Base-by-base conservation (phyloP, 108 stramenopile genomes). In the Cyclostephanos invisitatus region DNA sequence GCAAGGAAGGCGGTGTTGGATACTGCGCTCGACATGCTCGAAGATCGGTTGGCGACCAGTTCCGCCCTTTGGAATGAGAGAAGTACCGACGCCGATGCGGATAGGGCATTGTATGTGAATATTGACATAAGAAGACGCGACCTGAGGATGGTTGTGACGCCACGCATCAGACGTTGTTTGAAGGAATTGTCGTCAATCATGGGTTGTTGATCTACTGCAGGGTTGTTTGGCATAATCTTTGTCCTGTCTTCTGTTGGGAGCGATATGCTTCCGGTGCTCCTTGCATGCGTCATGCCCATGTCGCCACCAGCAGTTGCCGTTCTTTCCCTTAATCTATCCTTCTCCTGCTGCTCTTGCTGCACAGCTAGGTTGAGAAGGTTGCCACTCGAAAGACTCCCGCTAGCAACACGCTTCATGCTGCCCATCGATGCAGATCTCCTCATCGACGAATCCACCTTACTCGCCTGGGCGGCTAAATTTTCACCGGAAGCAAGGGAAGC, bases 51-150 rank as follows among this genome's bases (percentile, higher is more conserved):
- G 36, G 85, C 90, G 29, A 96, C 91, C 29, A 96, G 76, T 62
- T 83, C 91, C 18, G 95, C 95, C 38, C 95, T 75, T 82, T 93
- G 91, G 66, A 96, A 96, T 51, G 89, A 91, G 8, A 96, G 80
- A 54, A 96, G 67, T 29, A 89, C 87, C 5, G 83, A 88, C 15
- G 92, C 91, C 20, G 87, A 85, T 46, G 95, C 89, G 69, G 83
- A 93, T 12, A 96, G 81, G 7, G 95, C 95, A 83, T 96, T 96
- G 83, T 96, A 96, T 28, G 92, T 96, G 65, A 96, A 96, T 54
- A 93, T 96, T 49, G 91, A 78, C 90, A 96, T 92, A 32, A 96
- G 79, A 10, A 96, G 80, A 28, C 89, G 86, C 15, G 89, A 91
- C 46, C 84, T 68, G n/a, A 96, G 65, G 67, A 96, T 96, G 29